Evolutionary conservation across 2,329 filamentous ascomycete genomes (phyloP), one percentile per base, ranked within the genome.

Genomic region (Talaromyces sp.): DNA sequence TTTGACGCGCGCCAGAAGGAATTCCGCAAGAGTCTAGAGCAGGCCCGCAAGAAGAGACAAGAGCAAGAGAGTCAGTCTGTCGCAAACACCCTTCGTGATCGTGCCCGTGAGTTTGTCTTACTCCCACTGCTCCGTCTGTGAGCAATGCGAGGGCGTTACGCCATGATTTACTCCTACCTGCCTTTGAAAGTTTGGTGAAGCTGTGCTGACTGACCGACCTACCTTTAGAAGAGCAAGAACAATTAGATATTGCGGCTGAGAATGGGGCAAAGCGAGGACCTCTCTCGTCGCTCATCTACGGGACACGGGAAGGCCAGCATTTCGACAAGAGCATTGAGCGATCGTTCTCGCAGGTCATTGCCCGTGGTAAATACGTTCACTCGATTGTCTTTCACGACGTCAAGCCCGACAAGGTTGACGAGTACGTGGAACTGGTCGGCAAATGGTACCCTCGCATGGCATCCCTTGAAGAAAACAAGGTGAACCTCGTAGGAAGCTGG

Each of bases 401-500:
- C 70, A 93, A 96, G 81, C 93, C 93, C 67, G 93, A 97, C 73
- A 95, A 92, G 81, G 91, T 97, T 56, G 93, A 97, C 68, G 94
- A 98, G 74, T 99, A 99, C 75, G 89, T 94, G 60, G 85, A 94
- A 65, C 84, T 98, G 59, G 92, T 98, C 14, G 92, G 95, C 66
- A 84, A 86, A 43, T 98, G 92, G 90, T 99, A 99, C 75, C 94
- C 95, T 9, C 88, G 87, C 75, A 93, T 98, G 85, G 95, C 95
- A 54, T 84, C 85, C 66, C 85, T 88, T 70, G 88, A 90, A 22
- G 90, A 95, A 80, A 97, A 98, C 81, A 94, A 94, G 80, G 94
- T 99, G 70, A 89, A 99, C 77, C 82, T 99, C 65, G 95, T 99
- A 6, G 95, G 95, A 72, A 98, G 94, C 83, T 99, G 95, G 95